phyloP scores from a whole-genome alignment of 768 basidiomycete species.

The Mycena albidolilacea region DNA sequence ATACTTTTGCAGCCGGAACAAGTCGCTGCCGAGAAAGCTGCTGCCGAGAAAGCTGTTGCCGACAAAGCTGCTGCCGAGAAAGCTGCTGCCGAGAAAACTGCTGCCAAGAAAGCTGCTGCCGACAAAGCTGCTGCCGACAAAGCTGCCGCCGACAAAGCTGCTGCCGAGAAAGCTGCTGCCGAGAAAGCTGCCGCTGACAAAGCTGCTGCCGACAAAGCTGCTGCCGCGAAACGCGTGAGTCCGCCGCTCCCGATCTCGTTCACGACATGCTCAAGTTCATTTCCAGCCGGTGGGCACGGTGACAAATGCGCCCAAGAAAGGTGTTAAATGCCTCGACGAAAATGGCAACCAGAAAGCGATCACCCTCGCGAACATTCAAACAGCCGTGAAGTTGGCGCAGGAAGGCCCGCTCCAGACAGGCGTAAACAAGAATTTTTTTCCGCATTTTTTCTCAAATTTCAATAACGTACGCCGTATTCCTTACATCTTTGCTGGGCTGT shows the following conservation, averaged over 20 bases:
- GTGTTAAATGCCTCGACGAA: conserved; percentile 10
- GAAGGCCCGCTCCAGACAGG: conserved; percentile 12
- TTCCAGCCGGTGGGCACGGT: conserved; percentile 17
- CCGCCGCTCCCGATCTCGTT: neutral
- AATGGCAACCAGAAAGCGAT: neutral
- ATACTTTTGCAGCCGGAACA: neutral
- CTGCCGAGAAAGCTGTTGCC: neutral
- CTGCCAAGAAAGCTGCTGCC: conserved; percentile 2
- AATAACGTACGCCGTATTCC: neutral
- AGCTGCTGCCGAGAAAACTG: neutral
- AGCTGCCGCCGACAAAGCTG: conserved; percentile 5
- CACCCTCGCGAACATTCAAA: conserved; percentile 11
- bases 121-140: neutral
- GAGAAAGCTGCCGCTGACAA: neutral
- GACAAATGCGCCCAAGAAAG: conserved; percentile 16
- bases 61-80: conserved; percentile 1
- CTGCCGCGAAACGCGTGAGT: conserved; percentile 18
- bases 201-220: neutral
- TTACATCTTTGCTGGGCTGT: neutral
- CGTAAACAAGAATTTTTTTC: conserved; percentile 12
- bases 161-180: neutral
- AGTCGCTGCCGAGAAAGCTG: neutral
- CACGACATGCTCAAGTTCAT: conserved; percentile 4
- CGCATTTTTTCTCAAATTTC: conserved; percentile 24
- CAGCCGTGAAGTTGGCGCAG: conserved; percentile 14